Base-by-base conservation (phyloP, 2,329 filamentous ascomycete species). In the Diaporthe aspalathi region DNA sequence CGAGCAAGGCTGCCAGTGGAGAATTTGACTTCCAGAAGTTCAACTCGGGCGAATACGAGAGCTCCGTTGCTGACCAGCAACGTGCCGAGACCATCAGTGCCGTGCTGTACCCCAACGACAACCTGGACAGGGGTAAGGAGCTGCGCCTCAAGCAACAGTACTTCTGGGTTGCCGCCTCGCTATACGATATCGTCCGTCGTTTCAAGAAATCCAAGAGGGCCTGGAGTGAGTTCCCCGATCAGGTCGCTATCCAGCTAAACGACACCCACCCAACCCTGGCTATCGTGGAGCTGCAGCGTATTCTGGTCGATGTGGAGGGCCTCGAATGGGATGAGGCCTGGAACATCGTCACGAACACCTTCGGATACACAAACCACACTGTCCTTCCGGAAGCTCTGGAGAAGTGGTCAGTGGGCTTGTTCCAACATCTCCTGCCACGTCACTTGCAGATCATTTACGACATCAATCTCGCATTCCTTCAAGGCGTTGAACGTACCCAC, bases 11-110 rank as follows among this genome's bases (percentile, higher is more conserved):
- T 53, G 95, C 95, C 56, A 95, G 94, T 76, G 96, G 96, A 75
- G 96, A 99, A 82, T 99, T 99, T 75, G 95, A 99, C 84, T 99
- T 99, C 84, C 95, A 98, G 79, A 98, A 98, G 81, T 99, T 99
- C 90, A 99, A 99, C 84, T 96, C 88, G 72, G 96, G 96, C 74
- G 72, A 71, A 77, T 99, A 99, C 80, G 96, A 99, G 84, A 96
- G 93, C 84, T 97, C 96, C 16, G 96, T 99, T 49, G 94, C 93
- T n/a, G 96, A 99, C 76, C 94, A 98, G 83, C 96, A 99, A 85
- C 92, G 94, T 71, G 96, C 96, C n/a, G 96, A 99, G 86, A 98
- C 95, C 69, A 99, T 99, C 84, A 98, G 95, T 67, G 95, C 95
- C 40, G 96, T 99, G 17, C 84, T 99, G 54, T 99, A 99, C 80